A percentile compares a stretch with the other conserved stretches of the same genome.
Evolutionary conservation across 768 basidiomycete genomes (phyloP).

Genomic region (Cantharellus anzutake): DNA sequence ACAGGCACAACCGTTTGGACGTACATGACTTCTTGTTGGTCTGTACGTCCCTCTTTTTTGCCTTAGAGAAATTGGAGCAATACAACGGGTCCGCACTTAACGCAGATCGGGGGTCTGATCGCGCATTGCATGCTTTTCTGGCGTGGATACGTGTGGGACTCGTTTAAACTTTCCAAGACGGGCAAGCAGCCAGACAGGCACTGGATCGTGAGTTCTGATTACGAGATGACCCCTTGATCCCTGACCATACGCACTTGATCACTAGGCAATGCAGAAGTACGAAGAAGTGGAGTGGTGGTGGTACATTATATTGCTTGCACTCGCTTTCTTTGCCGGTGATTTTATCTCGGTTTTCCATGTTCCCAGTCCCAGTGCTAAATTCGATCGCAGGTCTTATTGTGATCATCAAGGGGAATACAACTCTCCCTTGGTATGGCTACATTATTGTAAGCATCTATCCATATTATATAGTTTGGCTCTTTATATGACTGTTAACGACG

Average conservation of each 20-base stretch:
- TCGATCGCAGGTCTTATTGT: conserved; percentile 30
- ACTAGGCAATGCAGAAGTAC: conserved; percentile 37
- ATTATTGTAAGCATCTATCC: conserved; percentile 20
- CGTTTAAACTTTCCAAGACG: conserved; percentile 29
- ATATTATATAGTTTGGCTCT: background rate
- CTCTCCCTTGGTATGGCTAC: conserved; percentile 44
- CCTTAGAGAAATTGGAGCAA: background rate
- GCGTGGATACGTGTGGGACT: conserved; percentile 29
- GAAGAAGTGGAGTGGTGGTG: conserved; percentile 43
- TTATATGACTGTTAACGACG: background rate
- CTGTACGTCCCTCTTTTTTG: conserved; percentile 16
- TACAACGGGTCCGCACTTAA: background rate
- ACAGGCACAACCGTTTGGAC: conserved; percentile 23
- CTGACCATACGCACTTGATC: background rate
- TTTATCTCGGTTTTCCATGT: background rate
- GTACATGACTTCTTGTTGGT: conserved; percentile 2
- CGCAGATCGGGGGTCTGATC: conserved; percentile 38
- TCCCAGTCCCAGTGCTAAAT: background rate
- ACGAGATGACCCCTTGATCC: background rate
- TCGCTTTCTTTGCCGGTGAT: conserved; percentile 38
- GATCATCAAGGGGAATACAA: conserved; percentile 38
- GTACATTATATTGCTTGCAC: conserved; percentile 29
- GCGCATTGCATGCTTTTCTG: conserved; percentile 39
- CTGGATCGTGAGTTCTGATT: conserved; percentile 22
- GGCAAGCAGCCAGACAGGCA: conserved; percentile 37